Percentiles rank a stretch among this genome's conserved stretches.
These are phyloP conservation scores for Schizothecium vesticola DNA, from an alignment of 495 filamentous ascomycete genomes.

Conservation along the genomic window DNA sequence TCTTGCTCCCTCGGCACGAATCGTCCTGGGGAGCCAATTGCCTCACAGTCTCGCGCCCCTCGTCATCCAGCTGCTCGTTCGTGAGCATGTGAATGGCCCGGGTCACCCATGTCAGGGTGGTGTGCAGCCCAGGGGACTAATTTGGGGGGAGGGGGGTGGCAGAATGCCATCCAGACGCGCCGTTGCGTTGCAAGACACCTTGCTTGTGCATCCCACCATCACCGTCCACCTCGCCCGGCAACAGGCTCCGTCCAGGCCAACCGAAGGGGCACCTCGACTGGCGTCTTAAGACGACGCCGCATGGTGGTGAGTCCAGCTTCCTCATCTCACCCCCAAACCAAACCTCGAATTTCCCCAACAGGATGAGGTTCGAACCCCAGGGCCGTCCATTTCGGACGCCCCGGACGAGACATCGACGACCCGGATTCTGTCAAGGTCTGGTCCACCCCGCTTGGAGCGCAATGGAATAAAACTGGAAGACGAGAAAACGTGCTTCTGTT, in stretches of 20 bases:
- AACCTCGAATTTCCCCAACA: background rate
- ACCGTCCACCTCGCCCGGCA: background rate
- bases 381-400: background rate
- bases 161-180: background rate
- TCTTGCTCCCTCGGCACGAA: slow-evolving; percentile 1
- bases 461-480: background rate
- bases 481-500: background rate
- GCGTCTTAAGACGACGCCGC: background rate
- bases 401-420: background rate
- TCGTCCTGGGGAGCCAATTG: background rate
- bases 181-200: background rate
- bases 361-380: background rate
- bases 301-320: background rate
- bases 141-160: background rate
- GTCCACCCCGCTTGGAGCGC: background rate
- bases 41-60: background rate
- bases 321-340: background rate
- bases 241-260: background rate
- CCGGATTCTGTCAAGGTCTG: background rate
- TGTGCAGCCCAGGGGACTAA: background rate
- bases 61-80: background rate
- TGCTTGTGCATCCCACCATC: background rate
- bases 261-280: background rate
- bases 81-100: slow-evolving; percentile 12
- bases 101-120: slow-evolving; percentile 1